A percentile compares a stretch with the other conserved stretches of the same genome.
phyloP scores from a whole-genome alignment of 805 yeast genomes.

The Ogataea paraovalis region DNA sequence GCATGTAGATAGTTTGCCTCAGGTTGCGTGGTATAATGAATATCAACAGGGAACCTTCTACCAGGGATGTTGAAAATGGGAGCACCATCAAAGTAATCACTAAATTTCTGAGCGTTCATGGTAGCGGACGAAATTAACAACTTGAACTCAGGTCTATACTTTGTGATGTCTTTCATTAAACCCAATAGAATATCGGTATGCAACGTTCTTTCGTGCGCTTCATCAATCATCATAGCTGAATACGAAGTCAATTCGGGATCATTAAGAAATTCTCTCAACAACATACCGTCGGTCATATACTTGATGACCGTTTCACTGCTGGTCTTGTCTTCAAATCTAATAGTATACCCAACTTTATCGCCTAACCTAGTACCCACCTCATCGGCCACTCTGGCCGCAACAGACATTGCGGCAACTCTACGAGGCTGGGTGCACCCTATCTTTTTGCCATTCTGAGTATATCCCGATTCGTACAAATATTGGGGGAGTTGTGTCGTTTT shows the following conservation, averaged over 20 bases:
- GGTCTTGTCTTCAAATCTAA: constrained; percentile 82
- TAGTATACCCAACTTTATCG: constrained; percentile 79
- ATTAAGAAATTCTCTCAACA: constrained; percentile 73
- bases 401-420: constrained; percentile 90
- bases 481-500: constrained; percentile 94
- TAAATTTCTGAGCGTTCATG: constrained; percentile 83
- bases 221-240: constrained; percentile 88
- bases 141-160: constrained; percentile 63
- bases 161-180: constrained; percentile 64
- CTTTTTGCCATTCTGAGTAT: constrained; percentile 48
- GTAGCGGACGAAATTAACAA: constrained; percentile 91
- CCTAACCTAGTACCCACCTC: constrained; percentile 85
- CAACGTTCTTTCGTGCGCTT: constrained; percentile 93
- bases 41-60: constrained; percentile 85
- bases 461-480: constrained; percentile 79
- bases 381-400: constrained; percentile 86
- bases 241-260: constrained; percentile 70
- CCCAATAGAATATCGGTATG: constrained; percentile 86
- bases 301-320: constrained; percentile 65
- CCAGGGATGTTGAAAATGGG: constrained; percentile 92
- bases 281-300: constrained; percentile 96
- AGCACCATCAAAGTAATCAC: constrained; percentile 74
- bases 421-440: constrained; percentile 94
- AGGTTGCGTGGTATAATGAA: constrained; percentile 78
- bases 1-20: constrained; percentile 91